These are phyloP conservation scores for Saprolegnia diclina DNA, from an alignment of 352 stramenopile species.

Conservation along the genomic window DNA sequence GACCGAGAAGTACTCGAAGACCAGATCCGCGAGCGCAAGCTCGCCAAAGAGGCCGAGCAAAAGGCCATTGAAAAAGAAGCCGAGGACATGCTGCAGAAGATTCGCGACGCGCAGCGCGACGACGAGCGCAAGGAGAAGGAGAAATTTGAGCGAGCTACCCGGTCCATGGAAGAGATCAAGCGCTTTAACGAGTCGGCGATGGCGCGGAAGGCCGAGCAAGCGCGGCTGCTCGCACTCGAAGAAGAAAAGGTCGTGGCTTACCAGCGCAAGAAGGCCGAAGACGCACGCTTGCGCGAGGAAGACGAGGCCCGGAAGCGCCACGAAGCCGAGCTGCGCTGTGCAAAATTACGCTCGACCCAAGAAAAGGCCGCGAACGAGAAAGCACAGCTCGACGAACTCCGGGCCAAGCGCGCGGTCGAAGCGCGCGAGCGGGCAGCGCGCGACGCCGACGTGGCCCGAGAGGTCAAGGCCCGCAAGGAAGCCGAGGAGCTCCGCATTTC, in stretches of 20 bases:
- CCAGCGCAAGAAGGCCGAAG: slow-evolving; percentile 66
- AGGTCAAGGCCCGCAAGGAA: slow-evolving; percentile 82
- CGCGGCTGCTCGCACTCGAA: slow-evolving; percentile 75
- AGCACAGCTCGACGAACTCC: slow-evolving; percentile 87
- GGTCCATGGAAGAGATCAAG: slow-evolving; percentile 65
- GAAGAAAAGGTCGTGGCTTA: slow-evolving; percentile 64
- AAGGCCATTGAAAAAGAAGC: slow-evolving; percentile 80
- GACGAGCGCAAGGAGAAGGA: slow-evolving; percentile 65
- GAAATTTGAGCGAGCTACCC: slow-evolving; percentile 52
- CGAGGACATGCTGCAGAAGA: slow-evolving; percentile 81
- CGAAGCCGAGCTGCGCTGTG: slow-evolving; percentile 65
- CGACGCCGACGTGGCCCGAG: slow-evolving; percentile 73
- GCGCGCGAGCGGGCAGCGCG: slow-evolving; percentile 81
- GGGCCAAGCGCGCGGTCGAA: slow-evolving; percentile 86
- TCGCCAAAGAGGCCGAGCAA: slow-evolving; percentile 50
- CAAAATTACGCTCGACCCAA: slow-evolving; percentile 72
- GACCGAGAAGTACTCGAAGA: slow-evolving; percentile 87
- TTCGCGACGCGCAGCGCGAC: slow-evolving; percentile 66
- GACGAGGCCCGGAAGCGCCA: slow-evolving; percentile 58
- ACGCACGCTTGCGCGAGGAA: slow-evolving; percentile 55
- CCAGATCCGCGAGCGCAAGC: slow-evolving; percentile 60
- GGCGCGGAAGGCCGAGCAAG: slow-evolving; percentile 44
- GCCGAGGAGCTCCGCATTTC: slow-evolving; percentile 66
- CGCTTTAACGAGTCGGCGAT: slow-evolving; percentile 60
- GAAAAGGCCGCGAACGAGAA: slow-evolving; percentile 85